Evolutionary conservation across 2,329 filamentous ascomycete genomes (phyloP).

Genomic region (Aureobasidium namibiae): DNA sequence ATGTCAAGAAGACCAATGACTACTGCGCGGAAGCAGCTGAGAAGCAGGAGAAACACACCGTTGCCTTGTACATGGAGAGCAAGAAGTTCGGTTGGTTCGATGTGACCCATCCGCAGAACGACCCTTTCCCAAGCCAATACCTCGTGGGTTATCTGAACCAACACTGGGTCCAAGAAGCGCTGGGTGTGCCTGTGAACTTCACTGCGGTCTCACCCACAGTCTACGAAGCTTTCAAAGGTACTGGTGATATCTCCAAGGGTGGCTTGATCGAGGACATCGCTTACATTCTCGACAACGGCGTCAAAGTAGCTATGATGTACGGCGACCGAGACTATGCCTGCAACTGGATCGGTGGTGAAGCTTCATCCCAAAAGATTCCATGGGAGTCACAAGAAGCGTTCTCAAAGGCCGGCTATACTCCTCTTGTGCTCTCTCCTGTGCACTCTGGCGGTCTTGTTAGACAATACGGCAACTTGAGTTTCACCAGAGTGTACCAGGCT

Average conservation of each 20-base stretch:
- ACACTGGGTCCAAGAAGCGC: conserved; percentile 46
- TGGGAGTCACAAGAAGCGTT: conserved; percentile 39
- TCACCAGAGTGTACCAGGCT: conserved; percentile 41
- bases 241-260: conserved; percentile 37
- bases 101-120: conserved; percentile 38
- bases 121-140: conserved; percentile 35
- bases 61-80: conserved; percentile 35
- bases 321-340: conserved; percentile 53
- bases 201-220: conserved; percentile 28
- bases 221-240: conserved; percentile 30
- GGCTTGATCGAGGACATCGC: conserved; percentile 32
- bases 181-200: conserved; percentile 44
- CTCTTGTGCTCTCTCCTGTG: conserved; percentile 21
- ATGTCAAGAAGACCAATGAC: conserved; percentile 26
- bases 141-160: conserved; percentile 50
- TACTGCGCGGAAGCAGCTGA: conserved; percentile 22
- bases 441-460: conserved; percentile 24
- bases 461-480: conserved; percentile 33
- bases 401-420: conserved; percentile 40
- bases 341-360: conserved; percentile 51
- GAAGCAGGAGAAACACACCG: conserved; percentile 38
- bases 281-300: conserved; percentile 32
- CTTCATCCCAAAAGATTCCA: conserved; percentile 41
- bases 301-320: conserved; percentile 62
- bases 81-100: conserved; percentile 49